Conservation (phyloP, 2,329 filamentous ascomycete species). For the Aschersonia sp. region DNA sequence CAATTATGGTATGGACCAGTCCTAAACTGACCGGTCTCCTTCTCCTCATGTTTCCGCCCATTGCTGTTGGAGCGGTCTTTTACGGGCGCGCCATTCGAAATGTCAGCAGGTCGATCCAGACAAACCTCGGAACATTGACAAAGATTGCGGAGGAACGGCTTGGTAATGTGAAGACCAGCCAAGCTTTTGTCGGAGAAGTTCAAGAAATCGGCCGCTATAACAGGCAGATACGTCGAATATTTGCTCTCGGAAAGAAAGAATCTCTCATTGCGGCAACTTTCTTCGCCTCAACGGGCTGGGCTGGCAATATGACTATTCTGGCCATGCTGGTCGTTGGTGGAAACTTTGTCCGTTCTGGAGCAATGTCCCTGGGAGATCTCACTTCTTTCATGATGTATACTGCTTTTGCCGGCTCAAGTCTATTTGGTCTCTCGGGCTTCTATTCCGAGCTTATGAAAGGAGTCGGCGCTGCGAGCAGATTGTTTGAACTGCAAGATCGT, state of each 20-base stretch:
- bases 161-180: slow-evolving; percentile 90
- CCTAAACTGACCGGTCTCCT: slow-evolving; percentile 80
- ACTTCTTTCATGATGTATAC: slow-evolving; percentile 99
- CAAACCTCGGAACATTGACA: slow-evolving; percentile 79
- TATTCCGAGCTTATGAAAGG: slow-evolving; percentile 99
- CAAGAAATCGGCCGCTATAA: slow-evolving; percentile 88
- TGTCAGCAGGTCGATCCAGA: slow-evolving; percentile 82
- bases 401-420: slow-evolving; percentile 67
- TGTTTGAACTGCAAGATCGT: slow-evolving; percentile 92
- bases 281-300: slow-evolving; percentile 74
- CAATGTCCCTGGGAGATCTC: slow-evolving; percentile 80
- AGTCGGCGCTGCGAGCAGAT: slow-evolving; percentile 84
- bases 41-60: slow-evolving; percentile 74
- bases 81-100: slow-evolving; percentile 84
- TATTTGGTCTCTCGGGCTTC: slow-evolving; percentile 89
- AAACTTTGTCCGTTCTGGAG: slow-evolving; percentile 72
- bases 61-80: slow-evolving; percentile 80
- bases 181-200: slow-evolving; percentile 88
- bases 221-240: slow-evolving; percentile 80
- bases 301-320: slow-evolving; percentile 93
- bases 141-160: slow-evolving; percentile 98
- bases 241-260: slow-evolving; percentile 73
- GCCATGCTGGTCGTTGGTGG: slow-evolving; percentile 83
- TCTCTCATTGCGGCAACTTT: slow-evolving; percentile 83
- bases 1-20: slow-evolving; percentile 92